Conservation (phyloP, 441 rosid species). For the Daphne laureola region DNA sequence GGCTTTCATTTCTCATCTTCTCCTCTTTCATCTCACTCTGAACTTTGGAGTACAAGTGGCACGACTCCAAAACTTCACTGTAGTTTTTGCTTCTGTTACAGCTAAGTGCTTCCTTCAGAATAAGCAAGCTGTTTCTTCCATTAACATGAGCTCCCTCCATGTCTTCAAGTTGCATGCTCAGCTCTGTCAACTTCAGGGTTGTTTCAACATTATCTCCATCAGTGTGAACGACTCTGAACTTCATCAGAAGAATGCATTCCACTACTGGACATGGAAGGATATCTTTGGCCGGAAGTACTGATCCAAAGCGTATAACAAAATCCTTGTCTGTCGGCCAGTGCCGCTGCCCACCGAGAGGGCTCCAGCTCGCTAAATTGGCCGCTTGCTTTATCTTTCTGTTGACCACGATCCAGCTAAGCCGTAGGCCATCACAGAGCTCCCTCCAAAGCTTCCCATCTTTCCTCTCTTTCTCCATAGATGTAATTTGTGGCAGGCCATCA, state of each 20-base stretch:
- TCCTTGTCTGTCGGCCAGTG: slow-evolving; percentile 81
- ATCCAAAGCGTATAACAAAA: slow-evolving; percentile 61
- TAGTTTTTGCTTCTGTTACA: slow-evolving; percentile 60
- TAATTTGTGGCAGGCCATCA: slow-evolving; percentile 55
- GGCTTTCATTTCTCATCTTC: slow-evolving; percentile 64
- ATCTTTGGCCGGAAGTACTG: slow-evolving; percentile 63
- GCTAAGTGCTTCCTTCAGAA: slow-evolving; percentile 60
- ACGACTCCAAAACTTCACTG: slow-evolving; percentile 63
- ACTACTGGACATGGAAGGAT: slow-evolving; percentile 59
- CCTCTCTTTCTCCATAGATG: slow-evolving; percentile 62
- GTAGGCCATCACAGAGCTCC: slow-evolving; percentile 55
- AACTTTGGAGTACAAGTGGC: slow-evolving; percentile 55
- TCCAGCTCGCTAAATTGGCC: slow-evolving; percentile 71
- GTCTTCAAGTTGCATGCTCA: slow-evolving; percentile 75
- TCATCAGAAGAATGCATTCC: slow-evolving; percentile 64
- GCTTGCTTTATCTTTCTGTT: slow-evolving; percentile 58
- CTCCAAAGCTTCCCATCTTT: slow-evolving; percentile 70
- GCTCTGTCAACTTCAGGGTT: slow-evolving; percentile 49
- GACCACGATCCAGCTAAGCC: slow-evolving; percentile 72
- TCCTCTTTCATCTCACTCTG: slow-evolving; percentile 58
- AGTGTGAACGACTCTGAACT: slow-evolving; percentile 44
- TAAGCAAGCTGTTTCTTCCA: slow-evolving; percentile 59
- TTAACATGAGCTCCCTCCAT: slow-evolving; percentile 74
- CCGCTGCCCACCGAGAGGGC: slow-evolving; percentile 70
- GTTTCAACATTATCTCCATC: slow-evolving; percentile 42